Evolutionary conservation across 306 rosid species (phyloP), one percentile per base, ranked within the genome.

Genomic region (Cyamopsis tetragonoloba): DNA sequence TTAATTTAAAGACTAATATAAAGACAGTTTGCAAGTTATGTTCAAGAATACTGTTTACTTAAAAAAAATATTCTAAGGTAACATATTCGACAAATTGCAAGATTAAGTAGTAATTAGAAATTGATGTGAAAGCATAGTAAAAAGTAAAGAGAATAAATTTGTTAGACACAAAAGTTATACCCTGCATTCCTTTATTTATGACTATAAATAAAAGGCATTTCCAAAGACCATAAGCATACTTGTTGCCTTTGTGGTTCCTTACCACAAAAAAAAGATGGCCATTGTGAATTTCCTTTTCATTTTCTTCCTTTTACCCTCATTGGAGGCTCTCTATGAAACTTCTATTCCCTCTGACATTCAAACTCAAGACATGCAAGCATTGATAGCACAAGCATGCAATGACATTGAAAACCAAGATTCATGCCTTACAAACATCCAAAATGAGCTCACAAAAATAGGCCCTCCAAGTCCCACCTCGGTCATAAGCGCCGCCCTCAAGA

Each of bases 351-450:
- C 84, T n/a, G 68, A 79, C 9, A 70, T 78, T 4, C 72, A 77
- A 37, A 83, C 80, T 61, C 79, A 80, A 48, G 83, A 75, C 71
- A 23, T 74, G 63, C 82, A 84, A 28, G 73, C 84, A 44, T 6
- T 92, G 88, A 78, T 92, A 47, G 60, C 74, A 19, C 87, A 86
- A 82, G 81, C 79, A 4, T 92, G 98, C 82, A 46, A 38, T 26
- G 76, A 88, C 50, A 37, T 86, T 1, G 77, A 81, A 48, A 79
- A 89, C 72, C 91, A 76, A 54, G 71, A 43, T 54, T 43, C 82
- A 12, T 92, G 98, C 82, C 80, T 83, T 43, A 3, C 69, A 35
- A 86, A 81, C 15, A 44, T 92, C 11, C 91, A 87, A 37, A 73
- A 68, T 12, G 91, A 89, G 80, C 66, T 92, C 44, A 57, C 63